Evolutionary conservation across 441 rosid genomes (phyloP), one percentile per base, ranked within the genome.

Genomic region (Isatis lusitanica): DNA sequence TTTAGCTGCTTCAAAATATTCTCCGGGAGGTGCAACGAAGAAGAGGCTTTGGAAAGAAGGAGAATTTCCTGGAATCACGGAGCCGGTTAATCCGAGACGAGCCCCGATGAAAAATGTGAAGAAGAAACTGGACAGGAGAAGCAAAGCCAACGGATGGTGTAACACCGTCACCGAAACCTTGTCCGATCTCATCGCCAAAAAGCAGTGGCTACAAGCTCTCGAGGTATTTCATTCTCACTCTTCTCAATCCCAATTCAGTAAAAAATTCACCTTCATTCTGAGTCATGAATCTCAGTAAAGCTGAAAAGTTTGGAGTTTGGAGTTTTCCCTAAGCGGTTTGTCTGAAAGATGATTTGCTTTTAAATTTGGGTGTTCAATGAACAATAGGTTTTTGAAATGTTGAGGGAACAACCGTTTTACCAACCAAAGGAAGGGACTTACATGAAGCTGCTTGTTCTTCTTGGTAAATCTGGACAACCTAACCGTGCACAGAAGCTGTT

Each of bases 381-480:
- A 36, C 38, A 6, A 18, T 66, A 26, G 28, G 96, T 87, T 21
- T 87, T 92, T 67, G 89, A 83, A 65, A 94, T 92, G 93, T 84
- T 92, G 61, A 88, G 78, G 33, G 83, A 80, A 39, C 96, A 92
- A 57, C 86, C 90, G 0, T 94, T 88, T 81, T 88, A 94, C 71
- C 84, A 84, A 9, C 96, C 99, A 8, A 90, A 88, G 78, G 93
- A 88, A 85, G 91, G 90, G 43, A 92, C 92, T 72, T 92, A 89
- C 79, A 86, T 89, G 92, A 94, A 92, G 73, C 87, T 94, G 26
- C 80, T 92, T 26, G 87, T 94, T 75, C 87, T 90, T 24, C 72
- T 89, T 10, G 96, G 97, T 7, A 90, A 73, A 81, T 89, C 81
- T 0, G 87, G 90, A 38, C 94, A 90, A 65, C 88, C 92, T 0